Base-by-base conservation (phyloP, 192 early-diverging fungal species). In the Entophlyctis luteolus region DNA sequence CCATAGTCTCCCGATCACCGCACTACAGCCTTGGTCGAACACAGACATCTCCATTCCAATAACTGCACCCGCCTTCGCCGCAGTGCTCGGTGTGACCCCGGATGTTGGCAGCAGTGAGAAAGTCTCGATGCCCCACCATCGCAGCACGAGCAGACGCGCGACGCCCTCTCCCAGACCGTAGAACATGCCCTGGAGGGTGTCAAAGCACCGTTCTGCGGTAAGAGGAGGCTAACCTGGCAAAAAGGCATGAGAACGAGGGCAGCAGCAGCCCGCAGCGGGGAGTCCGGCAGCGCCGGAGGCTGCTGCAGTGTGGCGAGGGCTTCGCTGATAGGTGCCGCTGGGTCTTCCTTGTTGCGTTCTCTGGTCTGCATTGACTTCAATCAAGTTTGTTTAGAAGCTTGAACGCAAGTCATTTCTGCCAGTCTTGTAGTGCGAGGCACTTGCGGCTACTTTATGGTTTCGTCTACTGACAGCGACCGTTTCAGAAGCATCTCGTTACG, bases 111-210 rank as follows among this genome's bases (percentile, higher is more conserved):
- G 39, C 18, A 37, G 39, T 36, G 63, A 54, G 50, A 66, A 66
- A 29, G 52, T 66, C 34, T 76, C 79, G 29, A 82, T 59, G 18
- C 77, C 81, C 54, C 73, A 73, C 67, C 69, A 79, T 31, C 65
- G 57, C 38, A 79, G 76, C 23, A 83, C 66, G 38, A 76, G 53
- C 10, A 80, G 67, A 46, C 77, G 70, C 14, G 76, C 81, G 4
- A 75, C 55, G 27, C 81, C 81, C 56, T 83, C 81, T 2, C 81
- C 81, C 27, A 82, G 57, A 3, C 80, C 80, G 55, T 82, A 75
- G 56, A 82, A 82, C 70, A 82, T 70, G 20, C 80, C 80, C 67
- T 82, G 77, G 37, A 72, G 10, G 22, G 12, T 12, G 8, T 42
- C n/a, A n/a, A 42, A 42, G 39, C n/a, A 42, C n/a, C 39, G n/a